Conservation (phyloP, 192 early-diverging fungal species). For the Umbelopsis vinacea region DNA sequence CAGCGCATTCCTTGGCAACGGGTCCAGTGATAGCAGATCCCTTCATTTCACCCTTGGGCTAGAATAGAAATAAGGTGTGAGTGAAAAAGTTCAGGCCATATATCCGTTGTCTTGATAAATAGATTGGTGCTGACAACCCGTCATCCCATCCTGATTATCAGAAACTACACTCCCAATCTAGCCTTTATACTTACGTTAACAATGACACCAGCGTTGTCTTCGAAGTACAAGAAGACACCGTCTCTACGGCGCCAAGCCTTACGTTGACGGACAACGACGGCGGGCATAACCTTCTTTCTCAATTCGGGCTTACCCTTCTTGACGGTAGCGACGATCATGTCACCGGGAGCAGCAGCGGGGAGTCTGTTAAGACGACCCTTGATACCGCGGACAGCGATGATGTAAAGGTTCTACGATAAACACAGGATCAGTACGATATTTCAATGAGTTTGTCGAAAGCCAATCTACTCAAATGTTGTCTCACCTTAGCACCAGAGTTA, state of each 20-base stretch:
- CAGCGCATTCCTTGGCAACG: conserved; percentile 99
- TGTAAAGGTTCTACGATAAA: conserved; percentile 85
- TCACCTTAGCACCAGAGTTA: conserved; percentile 97
- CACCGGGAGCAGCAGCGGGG: conserved; percentile 97
- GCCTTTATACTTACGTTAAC: conserved; percentile 68
- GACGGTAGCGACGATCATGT: conserved; percentile 99
- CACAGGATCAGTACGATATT: too few species aligned
- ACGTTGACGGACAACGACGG: conserved; percentile 98
- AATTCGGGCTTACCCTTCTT: conserved; percentile 99
- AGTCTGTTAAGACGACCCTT: conserved; percentile 96
- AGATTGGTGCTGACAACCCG: not conserved
- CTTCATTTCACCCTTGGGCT: conserved; percentile 47
- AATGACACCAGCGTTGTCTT: conserved; percentile 99
- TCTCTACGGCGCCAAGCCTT: conserved; percentile 99
- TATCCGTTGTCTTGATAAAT: not conserved
- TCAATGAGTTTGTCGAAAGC: too few species aligned
- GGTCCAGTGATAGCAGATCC: conserved; percentile 99
- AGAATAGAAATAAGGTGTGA: not conserved
- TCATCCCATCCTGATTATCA: not conserved
- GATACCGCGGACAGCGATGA: conserved; percentile 96
- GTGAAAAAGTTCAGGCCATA: not conserved
- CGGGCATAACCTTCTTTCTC: conserved; percentile 99
- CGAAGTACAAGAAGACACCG: conserved; percentile 99
- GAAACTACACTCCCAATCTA: not conserved
- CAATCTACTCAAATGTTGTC: too few species aligned